Evolutionary conservation across 176 grass and related monocot genomes (phyloP), one percentile per base, ranked within the genome.

Genomic region (Paspalum vaginatum): DNA sequence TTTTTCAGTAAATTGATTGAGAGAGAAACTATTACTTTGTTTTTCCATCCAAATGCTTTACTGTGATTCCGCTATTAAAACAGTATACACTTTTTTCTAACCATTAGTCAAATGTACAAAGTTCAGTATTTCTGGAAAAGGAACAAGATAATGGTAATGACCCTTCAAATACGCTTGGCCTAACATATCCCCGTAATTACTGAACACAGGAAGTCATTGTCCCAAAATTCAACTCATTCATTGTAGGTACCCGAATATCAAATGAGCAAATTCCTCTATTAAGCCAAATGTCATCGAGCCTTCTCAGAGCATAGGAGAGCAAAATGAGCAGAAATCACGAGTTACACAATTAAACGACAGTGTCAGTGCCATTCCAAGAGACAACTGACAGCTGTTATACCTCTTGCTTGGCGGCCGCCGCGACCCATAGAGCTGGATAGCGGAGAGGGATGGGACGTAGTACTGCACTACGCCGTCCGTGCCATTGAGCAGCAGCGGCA

Each of bases 381-480:
- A 39, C 27, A 51, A 78, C 14, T 38, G 46, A 26, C 18, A 9
- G 48, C 11, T 37, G 8, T 3, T 22, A 79, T 75, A 86, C 84
- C 69, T 65, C 37, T 78, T 60, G 66, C 7, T 64, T 27, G 75
- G 74, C 75, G 60, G 68, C n/a, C 70, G 74, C 25, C 47, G 76
- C 15, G 83, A 79, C 20, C 76, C 76, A 17, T 82, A 96, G 47
- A 96, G 90, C 79, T 96, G 93, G 59, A 96, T 88, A 14, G 87
- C 93, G 51, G 93, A 96, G 26, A 96, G 78, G 76, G 84, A 96
- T 0, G 93, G 93, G 43, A 92, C 93, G 49, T 96, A 92, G 58
- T 96, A 96, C 73, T 96, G 93, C n/a, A 96, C 82, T 21, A 92
- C 93, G 32, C 69, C 79, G 17, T 90, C 83, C 51, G 58, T 88